Evolutionary conservation across 1,284 basidiomycete genomes (phyloP).

Genomic region (Cryptococcus depauperatus): DNA sequence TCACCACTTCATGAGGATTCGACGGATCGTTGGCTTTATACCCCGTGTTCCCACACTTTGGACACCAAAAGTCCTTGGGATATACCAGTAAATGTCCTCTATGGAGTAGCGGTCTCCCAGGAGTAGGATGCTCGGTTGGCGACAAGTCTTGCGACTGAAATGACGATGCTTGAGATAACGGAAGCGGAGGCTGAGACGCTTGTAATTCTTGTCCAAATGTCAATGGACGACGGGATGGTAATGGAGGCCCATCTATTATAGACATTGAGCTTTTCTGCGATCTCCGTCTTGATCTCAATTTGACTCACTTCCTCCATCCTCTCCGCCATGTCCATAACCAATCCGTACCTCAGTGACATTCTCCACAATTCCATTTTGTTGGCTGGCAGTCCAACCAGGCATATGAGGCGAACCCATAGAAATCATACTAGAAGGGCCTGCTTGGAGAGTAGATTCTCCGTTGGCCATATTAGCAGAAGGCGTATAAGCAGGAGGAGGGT

Average conservation of each 20-base stretch:
- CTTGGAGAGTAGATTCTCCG: conserved; percentile 16
- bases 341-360: conserved; percentile 31
- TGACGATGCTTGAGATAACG: conserved; percentile 3
- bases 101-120: conserved; percentile 38
- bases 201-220: background rate
- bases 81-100: conserved; percentile 40
- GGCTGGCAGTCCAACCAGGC: conserved; percentile 23
- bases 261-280: background rate
- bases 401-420: conserved; percentile 42
- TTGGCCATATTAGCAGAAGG: conserved; percentile 6
- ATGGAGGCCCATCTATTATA: conserved; percentile 8
- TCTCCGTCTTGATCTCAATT: background rate
- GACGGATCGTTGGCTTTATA: conserved; percentile 40
- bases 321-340: conserved; percentile 24
- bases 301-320: conserved; percentile 1
- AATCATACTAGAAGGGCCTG: conserved; percentile 36
- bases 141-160: conserved; percentile 12
- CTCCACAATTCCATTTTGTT: conserved; percentile 11
- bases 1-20: conserved; percentile 32
- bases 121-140: conserved; percentile 37
- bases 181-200: background rate
- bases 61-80: conserved; percentile 33
- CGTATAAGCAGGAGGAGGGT: conserved; percentile 15
- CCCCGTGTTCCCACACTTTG: conserved; percentile 43
- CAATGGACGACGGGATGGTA: conserved; percentile 18